Percentiles rank a stretch among this genome's conserved stretches.
phyloP scores from a whole-genome alignment of 2,329 filamentous ascomycete genomes.

The Neofusicoccum sp. region DNA sequence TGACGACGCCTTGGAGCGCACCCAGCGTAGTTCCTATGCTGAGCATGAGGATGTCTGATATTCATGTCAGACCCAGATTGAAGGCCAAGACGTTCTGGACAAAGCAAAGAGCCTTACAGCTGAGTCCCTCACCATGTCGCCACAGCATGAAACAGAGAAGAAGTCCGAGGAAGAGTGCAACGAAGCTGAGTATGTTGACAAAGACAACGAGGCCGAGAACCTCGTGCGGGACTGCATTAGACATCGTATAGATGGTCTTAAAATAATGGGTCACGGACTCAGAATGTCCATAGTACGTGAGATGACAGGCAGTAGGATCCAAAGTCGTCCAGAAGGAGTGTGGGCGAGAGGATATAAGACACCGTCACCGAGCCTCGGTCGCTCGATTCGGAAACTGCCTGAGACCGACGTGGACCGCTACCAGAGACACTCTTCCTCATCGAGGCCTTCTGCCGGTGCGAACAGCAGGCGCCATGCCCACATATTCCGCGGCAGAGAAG shows the following conservation, averaged over 20 bases:
- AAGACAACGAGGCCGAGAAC: constrained; percentile 4
- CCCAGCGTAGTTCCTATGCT: constrained; percentile 4
- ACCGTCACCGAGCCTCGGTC: neutral
- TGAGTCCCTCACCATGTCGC: constrained; percentile 5
- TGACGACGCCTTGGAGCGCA: neutral
- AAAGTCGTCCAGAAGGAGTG: neutral
- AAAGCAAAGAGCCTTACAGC: neutral
- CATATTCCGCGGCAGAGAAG: neutral
- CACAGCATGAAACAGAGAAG: constrained; percentile 7
- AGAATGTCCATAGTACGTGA: neutral
- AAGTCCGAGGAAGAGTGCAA: constrained; percentile 2
- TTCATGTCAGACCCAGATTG: neutral
- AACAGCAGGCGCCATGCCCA: neutral
- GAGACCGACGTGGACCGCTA: neutral
- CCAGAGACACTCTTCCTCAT: neutral
- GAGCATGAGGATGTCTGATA: constrained; percentile 9
- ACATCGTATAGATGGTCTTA: neutral
- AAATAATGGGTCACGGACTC: neutral
- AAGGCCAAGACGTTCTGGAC: neutral
- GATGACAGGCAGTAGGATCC: neutral
- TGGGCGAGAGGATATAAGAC: neutral
- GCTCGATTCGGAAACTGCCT: neutral
- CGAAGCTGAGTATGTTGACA: neutral
- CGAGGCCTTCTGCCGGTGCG: neutral
- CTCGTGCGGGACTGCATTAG: neutral